Evolutionary conservation across 768 basidiomycete species (phyloP).

Genomic region (Boletus reticuloceps): DNA sequence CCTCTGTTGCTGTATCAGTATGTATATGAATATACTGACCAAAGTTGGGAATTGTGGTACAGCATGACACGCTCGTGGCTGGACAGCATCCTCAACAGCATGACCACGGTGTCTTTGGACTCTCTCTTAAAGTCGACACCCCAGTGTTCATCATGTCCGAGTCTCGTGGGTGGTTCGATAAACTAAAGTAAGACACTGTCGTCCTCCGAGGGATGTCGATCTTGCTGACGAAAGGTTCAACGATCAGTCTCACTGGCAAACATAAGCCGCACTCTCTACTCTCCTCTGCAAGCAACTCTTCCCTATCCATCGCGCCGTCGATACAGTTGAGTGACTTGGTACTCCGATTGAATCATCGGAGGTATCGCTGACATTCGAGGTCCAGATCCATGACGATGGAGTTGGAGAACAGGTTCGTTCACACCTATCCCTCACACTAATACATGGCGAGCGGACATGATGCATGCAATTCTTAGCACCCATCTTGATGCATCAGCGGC

Average conservation of each 20-base stretch:
- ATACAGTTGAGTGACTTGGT: conserved; percentile 11
- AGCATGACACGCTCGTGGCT: background rate
- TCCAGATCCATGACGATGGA: conserved; percentile 6
- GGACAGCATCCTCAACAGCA: no score
- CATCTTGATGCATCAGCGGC: background rate
- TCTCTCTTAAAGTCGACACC: background rate
- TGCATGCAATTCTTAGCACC: background rate
- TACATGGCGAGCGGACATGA: no score
- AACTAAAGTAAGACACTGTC: background rate
- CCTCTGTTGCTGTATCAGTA: no score
- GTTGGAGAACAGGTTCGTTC: conserved; percentile 2
- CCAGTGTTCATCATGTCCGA: background rate
- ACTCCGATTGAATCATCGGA: background rate
- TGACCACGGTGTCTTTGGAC: background rate
- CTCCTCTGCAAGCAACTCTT: background rate
- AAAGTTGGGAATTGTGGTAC: background rate
- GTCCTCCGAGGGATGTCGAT: background rate
- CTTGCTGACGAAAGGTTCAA: background rate
- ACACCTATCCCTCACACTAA: background rate
- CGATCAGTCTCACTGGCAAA: background rate
- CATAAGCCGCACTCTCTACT: background rate
- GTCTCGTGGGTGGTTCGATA: conserved; percentile 4
- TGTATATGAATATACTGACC: no score
- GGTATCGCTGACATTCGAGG: background rate
- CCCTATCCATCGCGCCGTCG: no score